Evolutionary conservation across 2,329 filamentous ascomycete genomes (phyloP).

Genomic region (Rhexocercosporidium sp.): DNA sequence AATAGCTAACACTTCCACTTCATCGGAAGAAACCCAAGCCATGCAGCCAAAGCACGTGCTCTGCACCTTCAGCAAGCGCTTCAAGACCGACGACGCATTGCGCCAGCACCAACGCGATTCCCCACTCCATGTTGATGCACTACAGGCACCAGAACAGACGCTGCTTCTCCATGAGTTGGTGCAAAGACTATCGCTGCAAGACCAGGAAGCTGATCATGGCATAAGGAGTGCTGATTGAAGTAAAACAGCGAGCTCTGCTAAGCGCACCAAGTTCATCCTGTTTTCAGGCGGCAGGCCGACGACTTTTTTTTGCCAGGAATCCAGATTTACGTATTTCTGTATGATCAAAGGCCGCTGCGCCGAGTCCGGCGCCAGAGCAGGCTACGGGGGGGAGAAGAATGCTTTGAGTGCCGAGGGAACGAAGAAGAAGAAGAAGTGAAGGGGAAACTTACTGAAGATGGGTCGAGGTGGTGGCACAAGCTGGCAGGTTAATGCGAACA

Average conservation of each 20-base stretch:
- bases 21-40: too few species aligned
- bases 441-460: not conserved
- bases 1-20: too few species aligned
- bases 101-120: slow-evolving; percentile 11
- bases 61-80: slow-evolving; percentile 12
- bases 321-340: too few species aligned
- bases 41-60: not conserved
- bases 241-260: not conserved
- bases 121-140: not conserved
- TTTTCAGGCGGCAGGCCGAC: not conserved
- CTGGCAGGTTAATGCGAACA: slow-evolving; percentile 17
- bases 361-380: too few species aligned
- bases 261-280: not conserved
- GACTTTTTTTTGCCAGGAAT: not conserved
- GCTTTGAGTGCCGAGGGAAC: not conserved
- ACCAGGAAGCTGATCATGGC: not conserved
- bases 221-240: not conserved
- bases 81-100: slow-evolving; percentile 9
- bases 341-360: not conserved
- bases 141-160: not conserved
- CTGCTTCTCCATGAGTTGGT: not conserved
- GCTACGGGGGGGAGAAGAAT: not conserved
- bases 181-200: slow-evolving; percentile 5
- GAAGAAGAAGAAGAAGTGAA: not conserved
- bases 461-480: not conserved